Evolutionary conservation across 495 filamentous ascomycete genomes (phyloP), one percentile per base, ranked within the genome.

Genomic region (Xylaria longipes): DNA sequence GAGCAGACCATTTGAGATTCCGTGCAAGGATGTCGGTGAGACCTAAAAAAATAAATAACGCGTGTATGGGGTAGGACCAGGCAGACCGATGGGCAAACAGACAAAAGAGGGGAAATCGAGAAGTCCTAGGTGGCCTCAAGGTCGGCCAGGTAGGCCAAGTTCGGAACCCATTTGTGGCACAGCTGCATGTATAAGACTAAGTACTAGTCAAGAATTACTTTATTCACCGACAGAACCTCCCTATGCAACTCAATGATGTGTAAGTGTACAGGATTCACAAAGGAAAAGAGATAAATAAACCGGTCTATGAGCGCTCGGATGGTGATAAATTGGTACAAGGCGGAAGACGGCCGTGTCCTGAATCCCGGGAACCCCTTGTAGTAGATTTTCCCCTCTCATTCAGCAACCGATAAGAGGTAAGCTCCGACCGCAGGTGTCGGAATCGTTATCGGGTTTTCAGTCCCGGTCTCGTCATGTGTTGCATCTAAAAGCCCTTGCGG

Each of bases 221-320:
- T 68, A 72, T 72, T 72, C 64, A 65, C 70, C 43, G 46, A 33
- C 64, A 72, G 31, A 68, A 62, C 63, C 63, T 68, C 70, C 70
- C 52, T 65, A 72, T 71, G 69, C 69, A 71, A 66, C 61, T 71
- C 62, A 64, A 70, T 64, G 68, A 70, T 70, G 68, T 71, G 39
- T 63, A 58, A 65, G 69, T 71, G 69, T 71, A 71, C 63, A 72
- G 39, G 64, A 48, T 57, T 57, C 41, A 72, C 70, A 72, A 72
- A 72, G 56, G 70, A 68, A 72, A 70, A 61, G 56, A 43, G 68
- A 27, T 41, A 70, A 70, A 64, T 39, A 64, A 70, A 56, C 62
- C 63, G 69, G 69, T 71, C 69, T 71, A 71, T 71, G 50, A 61
- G 69, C 69, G 69, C 69, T 71, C 62, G 62, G 45, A 71, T 50